Conservation (phyloP, 176 grass and related monocot genomes). For the Thalia dealbata region DNA sequence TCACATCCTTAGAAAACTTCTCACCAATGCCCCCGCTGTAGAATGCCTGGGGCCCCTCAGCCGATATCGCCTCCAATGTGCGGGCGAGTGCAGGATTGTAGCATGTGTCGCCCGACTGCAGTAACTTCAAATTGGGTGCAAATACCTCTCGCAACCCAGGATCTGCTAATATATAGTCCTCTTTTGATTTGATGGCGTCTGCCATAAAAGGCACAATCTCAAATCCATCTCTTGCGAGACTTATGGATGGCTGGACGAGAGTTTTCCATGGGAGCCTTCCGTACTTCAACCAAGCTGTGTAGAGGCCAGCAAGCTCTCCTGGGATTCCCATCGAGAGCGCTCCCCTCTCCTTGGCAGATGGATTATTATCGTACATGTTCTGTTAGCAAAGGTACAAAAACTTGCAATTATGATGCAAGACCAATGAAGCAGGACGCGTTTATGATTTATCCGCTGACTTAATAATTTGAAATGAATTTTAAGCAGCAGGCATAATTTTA, state of each 20-base stretch:
- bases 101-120: slow-evolving; percentile 49
- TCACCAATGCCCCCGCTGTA: slow-evolving; percentile 56
- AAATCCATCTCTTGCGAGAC: slow-evolving; percentile 61
- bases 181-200: slow-evolving; percentile 18
- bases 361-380: slow-evolving; percentile 68
- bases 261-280: slow-evolving; percentile 52
- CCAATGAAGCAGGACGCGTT: not conserved
- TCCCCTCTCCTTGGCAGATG: slow-evolving; percentile 38
- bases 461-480: not conserved
- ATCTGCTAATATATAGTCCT: slow-evolving; percentile 41
- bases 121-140: slow-evolving; percentile 39
- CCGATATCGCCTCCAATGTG: slow-evolving; percentile 42
- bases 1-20: slow-evolving; percentile 36
- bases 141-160: slow-evolving; percentile 62
- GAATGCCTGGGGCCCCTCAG: slow-evolving; percentile 37
- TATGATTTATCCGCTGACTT: no score
- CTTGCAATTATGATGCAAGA: not conserved
- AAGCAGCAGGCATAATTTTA: not conserved
- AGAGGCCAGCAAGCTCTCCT: slow-evolving; percentile 73
- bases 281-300: slow-evolving; percentile 56
- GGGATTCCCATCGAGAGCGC: slow-evolving; percentile 72
- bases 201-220: slow-evolving; percentile 35
- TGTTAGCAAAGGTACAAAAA: slow-evolving; percentile 14
- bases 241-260: slow-evolving; percentile 60
- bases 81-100: slow-evolving; percentile 54